Conservation (phyloP, 257 asterid genomes). For the Scutellaria barbata region DNA sequence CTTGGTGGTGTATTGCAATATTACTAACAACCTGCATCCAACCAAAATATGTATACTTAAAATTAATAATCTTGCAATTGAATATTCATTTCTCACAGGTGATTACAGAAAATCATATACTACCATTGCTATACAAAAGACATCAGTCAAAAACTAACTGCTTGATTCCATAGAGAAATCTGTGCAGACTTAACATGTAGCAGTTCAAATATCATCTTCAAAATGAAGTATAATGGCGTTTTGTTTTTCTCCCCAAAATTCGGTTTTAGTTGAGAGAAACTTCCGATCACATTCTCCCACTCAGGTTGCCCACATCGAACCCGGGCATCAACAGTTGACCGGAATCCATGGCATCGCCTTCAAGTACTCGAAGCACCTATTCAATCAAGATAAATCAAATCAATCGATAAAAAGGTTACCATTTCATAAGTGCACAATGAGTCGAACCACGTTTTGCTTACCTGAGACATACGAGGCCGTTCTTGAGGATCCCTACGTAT, state of each 20-base stretch:
- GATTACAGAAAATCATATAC: constrained; percentile 35
- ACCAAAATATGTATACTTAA: constrained; percentile 32
- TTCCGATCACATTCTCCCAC: constrained; percentile 68
- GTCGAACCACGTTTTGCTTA: constrained; percentile 16
- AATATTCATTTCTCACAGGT: constrained; percentile 33
- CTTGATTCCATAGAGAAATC: constrained; percentile 9
- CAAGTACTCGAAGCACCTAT: constrained; percentile 85
- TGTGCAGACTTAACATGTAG: not conserved
- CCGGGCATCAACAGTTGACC: constrained; percentile 57
- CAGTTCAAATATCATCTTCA: constrained; percentile 36
- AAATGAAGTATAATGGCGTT: constrained; percentile 27
- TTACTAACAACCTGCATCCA: no score
- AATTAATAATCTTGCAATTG: constrained; percentile 31
- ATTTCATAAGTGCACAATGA: not conserved
- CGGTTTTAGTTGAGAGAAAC: constrained; percentile 43
- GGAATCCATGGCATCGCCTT: constrained; percentile 80
- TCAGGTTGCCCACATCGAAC: constrained; percentile 63
- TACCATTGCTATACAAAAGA: constrained; percentile 46
- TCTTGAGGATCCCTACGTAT: constrained; percentile 87
- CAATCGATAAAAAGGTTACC: not conserved
- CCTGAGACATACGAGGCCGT: constrained; percentile 98
- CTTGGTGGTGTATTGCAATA: no score
- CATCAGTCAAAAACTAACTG: constrained; percentile 36
- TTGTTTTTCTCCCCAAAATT: constrained; percentile 43
- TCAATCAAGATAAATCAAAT: not conserved